Base-by-base conservation (phyloP, 768 basidiomycete species). In the Leccinum truebloodii region DNA sequence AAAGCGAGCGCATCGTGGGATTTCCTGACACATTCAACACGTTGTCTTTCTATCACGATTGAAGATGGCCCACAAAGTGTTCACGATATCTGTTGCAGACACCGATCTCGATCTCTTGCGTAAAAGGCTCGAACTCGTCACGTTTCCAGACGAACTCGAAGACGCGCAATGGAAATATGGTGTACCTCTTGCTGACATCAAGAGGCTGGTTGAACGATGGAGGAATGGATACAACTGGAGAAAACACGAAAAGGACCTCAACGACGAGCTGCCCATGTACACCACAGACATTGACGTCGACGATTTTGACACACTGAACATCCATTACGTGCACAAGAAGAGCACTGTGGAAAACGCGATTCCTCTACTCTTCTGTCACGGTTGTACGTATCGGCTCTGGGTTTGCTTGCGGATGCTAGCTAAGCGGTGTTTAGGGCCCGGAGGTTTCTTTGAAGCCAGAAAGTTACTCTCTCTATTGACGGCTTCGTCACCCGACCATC, bases 331-430 rank as follows among this genome's bases (percentile, higher is more conserved):
- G 13, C 85, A 87, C 67, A 75, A 83, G 70, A 78, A 74, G 68
- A 86, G 85, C 65, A 58, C 61, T 8, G 63, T 75, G 0, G 61
- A 61, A 1, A 69, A 73, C n/a, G 85, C 86, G 0, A 82, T 87
- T 32, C 85, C 86, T 1, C 68, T 88, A 18, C 71, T 87, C 30
- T 87, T 83, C 62, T 78, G 86, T 16, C 86, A 88, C 59, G 86
- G 86, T 44, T 87, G 86, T 79, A 57, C 32, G 77, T 73, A 22
- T 14, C 1, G 1, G 12, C 52, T 54, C 4, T 52, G 30, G 24
- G 4, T 14, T 28, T 8, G 7, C 18, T 32, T 49, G 13, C 32
- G 30, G 16, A 41, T n/a, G 16, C 16, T 16, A n/a, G n/a, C n/a
- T n/a, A n/a, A n/a, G n/a, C n/a, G n/a, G n/a, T n/a, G 41, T 20